Conservation (phyloP, 768 basidiomycete genomes). For the Amanita rubescens region DNA sequence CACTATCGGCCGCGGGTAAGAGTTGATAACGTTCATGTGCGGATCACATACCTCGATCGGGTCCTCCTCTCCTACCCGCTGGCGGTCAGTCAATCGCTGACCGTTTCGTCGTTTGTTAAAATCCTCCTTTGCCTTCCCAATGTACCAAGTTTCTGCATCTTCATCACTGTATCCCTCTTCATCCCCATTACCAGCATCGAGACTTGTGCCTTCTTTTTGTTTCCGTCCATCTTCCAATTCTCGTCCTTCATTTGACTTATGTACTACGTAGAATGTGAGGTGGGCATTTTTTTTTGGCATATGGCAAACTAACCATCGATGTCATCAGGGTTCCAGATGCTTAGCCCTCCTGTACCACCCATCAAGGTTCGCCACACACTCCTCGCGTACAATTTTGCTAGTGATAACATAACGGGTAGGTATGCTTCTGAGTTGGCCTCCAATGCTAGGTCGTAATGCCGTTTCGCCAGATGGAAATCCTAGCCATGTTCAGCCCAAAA, state of each 20-base stretch:
- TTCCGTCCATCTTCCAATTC: conserved; percentile 32
- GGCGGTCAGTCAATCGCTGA: conserved; percentile 24
- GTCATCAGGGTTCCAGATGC: conserved; percentile 55
- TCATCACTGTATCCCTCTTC: conserved; percentile 26
- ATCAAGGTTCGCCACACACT: conserved; percentile 79
- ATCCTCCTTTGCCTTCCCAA: conserved; percentile 77
- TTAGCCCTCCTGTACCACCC: conserved; percentile 63
- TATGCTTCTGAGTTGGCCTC: conserved; percentile 88
- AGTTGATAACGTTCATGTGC: neutral
- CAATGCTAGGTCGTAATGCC: conserved; percentile 86
- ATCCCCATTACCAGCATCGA: conserved; percentile 25
- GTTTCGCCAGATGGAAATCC: conserved; percentile 96
- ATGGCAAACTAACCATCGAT: conserved; percentile 29
- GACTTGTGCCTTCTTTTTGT: conserved; percentile 17
- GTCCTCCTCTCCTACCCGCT: conserved; percentile 52
- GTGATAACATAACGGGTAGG: conserved; percentile 76
- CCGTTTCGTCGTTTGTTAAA: conserved; percentile 50
- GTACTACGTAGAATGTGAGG: conserved; percentile 9
- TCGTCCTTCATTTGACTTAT: conserved; percentile 24
- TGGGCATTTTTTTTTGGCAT: neutral
- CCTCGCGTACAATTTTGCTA: conserved; percentile 73
- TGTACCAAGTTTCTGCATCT: conserved; percentile 68
- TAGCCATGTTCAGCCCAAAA: conserved; percentile 20
- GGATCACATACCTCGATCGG: conserved; percentile 52
- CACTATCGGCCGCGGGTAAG: conserved; percentile 36